These are phyloP conservation scores for Albatrellus ellisii DNA, from an alignment of 768 basidiomycete species.

Conservation along the genomic window DNA sequence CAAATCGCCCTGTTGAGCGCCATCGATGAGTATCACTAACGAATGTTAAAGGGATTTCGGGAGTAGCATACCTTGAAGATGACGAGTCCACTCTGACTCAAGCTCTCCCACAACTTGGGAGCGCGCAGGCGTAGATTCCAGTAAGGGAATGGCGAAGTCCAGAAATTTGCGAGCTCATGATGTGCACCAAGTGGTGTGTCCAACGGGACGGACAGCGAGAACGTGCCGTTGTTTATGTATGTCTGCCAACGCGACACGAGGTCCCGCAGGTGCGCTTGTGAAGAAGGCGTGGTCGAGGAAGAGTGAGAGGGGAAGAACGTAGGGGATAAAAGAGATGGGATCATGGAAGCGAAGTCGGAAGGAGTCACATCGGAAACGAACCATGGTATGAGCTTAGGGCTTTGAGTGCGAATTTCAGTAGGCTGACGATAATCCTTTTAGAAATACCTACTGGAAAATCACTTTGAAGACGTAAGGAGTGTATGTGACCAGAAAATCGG, in stretches of 20 bases:
- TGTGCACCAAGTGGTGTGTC: constrained; percentile 44
- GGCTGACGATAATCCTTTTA: neutral
- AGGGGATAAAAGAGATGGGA: constrained; percentile 44
- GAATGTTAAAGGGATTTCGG: neutral
- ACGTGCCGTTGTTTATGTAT: constrained; percentile 59
- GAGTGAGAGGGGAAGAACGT: constrained; percentile 41
- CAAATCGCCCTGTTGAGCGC: constrained; percentile 54
- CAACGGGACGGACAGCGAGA: constrained; percentile 55
- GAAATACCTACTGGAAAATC: constrained; percentile 69
- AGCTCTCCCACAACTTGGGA: constrained; percentile 32
- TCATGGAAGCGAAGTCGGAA: constrained; percentile 55
- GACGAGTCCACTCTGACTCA: constrained; percentile 51
- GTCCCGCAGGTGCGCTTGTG: constrained; percentile 30
- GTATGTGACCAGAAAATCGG: constrained; percentile 83
- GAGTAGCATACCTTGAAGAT: constrained; percentile 67
- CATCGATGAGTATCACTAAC: constrained; percentile 1
- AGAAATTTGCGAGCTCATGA: constrained; percentile 34
- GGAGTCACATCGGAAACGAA: constrained; percentile 95
- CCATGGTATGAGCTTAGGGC: constrained; percentile 93
- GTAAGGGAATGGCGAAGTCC: constrained; percentile 67
- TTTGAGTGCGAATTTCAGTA: constrained; percentile 18
- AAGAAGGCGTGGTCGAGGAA: constrained; percentile 15
- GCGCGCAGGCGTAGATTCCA: constrained; percentile 55
- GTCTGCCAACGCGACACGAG: constrained; percentile 62
- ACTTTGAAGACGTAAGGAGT: constrained; percentile 75